Evolutionary conservation across 2,329 filamentous ascomycete species (phyloP).

Genomic region (Fusarium keratoplasticum): DNA sequence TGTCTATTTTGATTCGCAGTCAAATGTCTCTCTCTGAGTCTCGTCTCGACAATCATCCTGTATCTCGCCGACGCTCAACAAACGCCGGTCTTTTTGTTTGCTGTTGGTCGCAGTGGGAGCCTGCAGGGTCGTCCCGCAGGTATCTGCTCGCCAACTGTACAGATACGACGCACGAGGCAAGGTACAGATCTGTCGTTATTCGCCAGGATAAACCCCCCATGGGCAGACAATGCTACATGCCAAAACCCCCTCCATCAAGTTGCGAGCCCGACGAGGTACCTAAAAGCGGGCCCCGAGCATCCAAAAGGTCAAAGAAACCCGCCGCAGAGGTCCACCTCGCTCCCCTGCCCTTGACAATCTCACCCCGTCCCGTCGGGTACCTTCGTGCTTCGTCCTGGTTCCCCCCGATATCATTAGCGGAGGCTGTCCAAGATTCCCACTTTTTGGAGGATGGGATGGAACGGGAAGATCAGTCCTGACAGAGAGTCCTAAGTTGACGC

Average conservation of each 20-base stretch:
- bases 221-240: conserved; percentile 14
- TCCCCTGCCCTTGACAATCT: conserved; percentile 18
- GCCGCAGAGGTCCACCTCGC: conserved; percentile 27
- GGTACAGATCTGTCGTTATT: conserved; percentile 16
- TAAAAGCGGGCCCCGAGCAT: conserved; percentile 14
- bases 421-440: conserved; percentile 23
- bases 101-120: conserved; percentile 20
- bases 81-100: conserved; percentile 1
- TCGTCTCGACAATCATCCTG: not conserved
- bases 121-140: conserved; percentile 28
- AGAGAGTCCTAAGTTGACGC: conserved; percentile 14
- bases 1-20: conserved; percentile 1
- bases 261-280: conserved; percentile 12
- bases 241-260: conserved; percentile 20
- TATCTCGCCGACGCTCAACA: conserved; percentile 7
- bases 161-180: conserved; percentile 1
- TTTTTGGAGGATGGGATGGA: conserved; percentile 31
- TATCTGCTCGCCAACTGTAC: conserved; percentile 23
- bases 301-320: conserved; percentile 10
- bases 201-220: not conserved
- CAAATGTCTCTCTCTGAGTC: not conserved
- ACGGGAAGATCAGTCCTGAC: conserved; percentile 30
- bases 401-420: conserved; percentile 20
- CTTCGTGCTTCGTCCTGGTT: conserved; percentile 22
- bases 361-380: conserved; percentile 25